Base-by-base conservation (phyloP, 371 early-diverging fungal genomes). In the Gilbertella persicaria region DNA sequence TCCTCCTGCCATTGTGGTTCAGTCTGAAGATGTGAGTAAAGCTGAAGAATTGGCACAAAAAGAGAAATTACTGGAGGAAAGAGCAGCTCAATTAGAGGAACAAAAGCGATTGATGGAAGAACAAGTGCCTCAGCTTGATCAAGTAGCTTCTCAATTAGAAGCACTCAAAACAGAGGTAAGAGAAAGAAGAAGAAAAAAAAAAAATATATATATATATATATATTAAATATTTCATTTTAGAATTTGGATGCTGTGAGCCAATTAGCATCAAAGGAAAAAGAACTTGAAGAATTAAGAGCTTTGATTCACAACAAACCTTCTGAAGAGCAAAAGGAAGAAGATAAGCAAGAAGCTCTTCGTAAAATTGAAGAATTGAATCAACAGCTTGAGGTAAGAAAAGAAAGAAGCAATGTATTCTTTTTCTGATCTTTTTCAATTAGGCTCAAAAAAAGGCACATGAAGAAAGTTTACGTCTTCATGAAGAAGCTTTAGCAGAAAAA, bases 401-500 rank as follows among this genome's bases (percentile, higher is more conserved):
- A 16, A 35, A 23, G 7, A 19, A 39, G 38, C 46, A 33, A 38
- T 38, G 16, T 24, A n/a, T 40, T 20, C 19, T 14, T n/a, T 47
- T 16, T 23, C 12, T 37, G 29, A n/a, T 24, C 26, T 12, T 13
- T 33, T 33, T 5, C 2, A 9, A 12, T 33, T 52, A 69, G 61
- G 54, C 62, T 33, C 69, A 75, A 47, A 75, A 72, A 38, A 60
- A 55, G 20, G 44, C 61, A 1, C 72, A 71, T 56, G 73, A 75
- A 41, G 70, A 69, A 48, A 69, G 69, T 29, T 50, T 75, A 21
- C 57, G 68, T n/a, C 39, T 58, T 7, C 72, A 75, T 33, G 73
- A 72, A 39, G 50, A 62, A 39, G 68, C 70, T 1, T 50, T 75
- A 33, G 73, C 67, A 13, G 73, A 75, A 45, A 75, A 75, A 37